A percentile compares a stretch with the other conserved stretches of the same genome.
These are phyloP conservation scores for Rhodomyrtus psidioides DNA, from an alignment of 441 rosid genomes.

Conservation along the genomic window DNA sequence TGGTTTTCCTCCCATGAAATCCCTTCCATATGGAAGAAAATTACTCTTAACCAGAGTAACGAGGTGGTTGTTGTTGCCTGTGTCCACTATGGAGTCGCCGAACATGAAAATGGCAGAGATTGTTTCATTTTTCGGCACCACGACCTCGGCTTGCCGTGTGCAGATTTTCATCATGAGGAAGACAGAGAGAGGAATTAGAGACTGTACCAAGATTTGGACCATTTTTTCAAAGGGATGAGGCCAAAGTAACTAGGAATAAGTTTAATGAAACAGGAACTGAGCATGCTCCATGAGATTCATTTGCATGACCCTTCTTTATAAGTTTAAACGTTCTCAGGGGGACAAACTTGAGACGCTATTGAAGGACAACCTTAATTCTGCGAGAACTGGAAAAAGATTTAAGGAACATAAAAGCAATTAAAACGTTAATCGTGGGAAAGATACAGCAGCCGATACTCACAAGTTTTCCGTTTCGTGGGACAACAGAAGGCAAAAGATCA, in stretches of 20 bases:
- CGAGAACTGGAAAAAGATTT: background rate
- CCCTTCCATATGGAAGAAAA: constrained; percentile 43
- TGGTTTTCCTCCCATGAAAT: constrained; percentile 32
- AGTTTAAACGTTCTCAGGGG: background rate
- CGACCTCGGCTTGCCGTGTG: background rate
- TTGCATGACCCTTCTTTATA: background rate
- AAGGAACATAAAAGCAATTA: background rate
- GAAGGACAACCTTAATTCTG: background rate
- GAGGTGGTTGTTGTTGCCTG: constrained; percentile 45
- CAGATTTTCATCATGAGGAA: background rate
- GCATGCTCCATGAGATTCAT: background rate
- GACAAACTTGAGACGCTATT: background rate
- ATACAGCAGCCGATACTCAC: background rate
- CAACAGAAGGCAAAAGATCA: background rate
- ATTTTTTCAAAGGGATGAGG: background rate
- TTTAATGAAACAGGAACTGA: background rate
- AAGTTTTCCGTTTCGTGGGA: background rate
- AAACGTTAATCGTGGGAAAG: background rate
- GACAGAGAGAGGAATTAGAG: background rate
- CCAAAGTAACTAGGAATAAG: background rate
- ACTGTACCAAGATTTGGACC: background rate
- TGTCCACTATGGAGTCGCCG: constrained; percentile 46
- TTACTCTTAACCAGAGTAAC: constrained; percentile 26
- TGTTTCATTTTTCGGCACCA: constrained; percentile 3
- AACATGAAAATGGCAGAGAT: constrained; percentile 28